Evolutionary conservation across 768 basidiomycete genomes (phyloP), one percentile per base, ranked within the genome.

Genomic region (Agrocybe praecox): DNA sequence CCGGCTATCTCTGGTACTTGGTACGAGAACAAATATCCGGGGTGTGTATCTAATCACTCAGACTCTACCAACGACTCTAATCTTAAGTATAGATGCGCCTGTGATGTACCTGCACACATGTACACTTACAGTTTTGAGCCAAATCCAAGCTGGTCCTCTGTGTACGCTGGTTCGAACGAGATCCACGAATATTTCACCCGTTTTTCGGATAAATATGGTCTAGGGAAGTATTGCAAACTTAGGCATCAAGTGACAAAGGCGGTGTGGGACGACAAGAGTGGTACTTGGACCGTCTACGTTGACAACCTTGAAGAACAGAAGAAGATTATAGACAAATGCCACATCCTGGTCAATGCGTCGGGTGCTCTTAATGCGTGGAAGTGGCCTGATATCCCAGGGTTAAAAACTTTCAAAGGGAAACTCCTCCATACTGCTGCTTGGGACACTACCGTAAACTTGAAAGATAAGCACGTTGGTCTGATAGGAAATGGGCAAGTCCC

Each of bases 351-450:
- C 52, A 71, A 72, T 44, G 73, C 67, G 3, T 50, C 57, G 11
- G 76, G 76, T n/a, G 62, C 72, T 44, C 60, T 76, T 21, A 77
- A 75, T 53, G 59, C 63, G 5, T 77, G 76, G 76, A 66, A 65
- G 50, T 74, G 73, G 74, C 75, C 77, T 4, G 66, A 72, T 32
- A 75, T 76, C 22, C 52, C 63, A 6, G 76, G 76, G 1, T 61
- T 76, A 15, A 29, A 67, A 1, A 61, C 69, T 18, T 77, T 69
- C 61, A 65, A 69, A 46, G 74, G 76, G 1, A 53, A 53, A 8
- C 61, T 76, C 18, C 36, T 75, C 34, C 76, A 78, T 53, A 78
- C 72, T 0, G 74, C 76, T 1, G 56, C 62, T n/a, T 76, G 69
- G 63, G 69, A 71, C 43, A 57, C 61, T n/a, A 55, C 52, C 17